Conservation (phyloP, 2,329 filamentous ascomycete genomes). For the Fusarium odoratissimum region DNA sequence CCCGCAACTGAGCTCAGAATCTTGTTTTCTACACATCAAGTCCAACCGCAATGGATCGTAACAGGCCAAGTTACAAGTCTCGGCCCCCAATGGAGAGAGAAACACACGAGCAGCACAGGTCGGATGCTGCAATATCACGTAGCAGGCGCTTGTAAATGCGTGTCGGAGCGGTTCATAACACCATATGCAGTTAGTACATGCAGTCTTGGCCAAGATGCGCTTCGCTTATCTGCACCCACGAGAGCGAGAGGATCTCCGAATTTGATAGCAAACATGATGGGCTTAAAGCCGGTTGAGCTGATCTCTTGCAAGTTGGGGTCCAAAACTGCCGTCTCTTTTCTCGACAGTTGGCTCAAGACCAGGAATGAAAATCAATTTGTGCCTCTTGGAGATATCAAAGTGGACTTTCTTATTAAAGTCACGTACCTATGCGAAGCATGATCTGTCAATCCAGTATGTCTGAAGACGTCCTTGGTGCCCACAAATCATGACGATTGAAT, state of each 20-base stretch:
- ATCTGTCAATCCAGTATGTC: neutral
- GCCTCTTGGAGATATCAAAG: neutral
- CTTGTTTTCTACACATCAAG: slow-evolving; percentile 8
- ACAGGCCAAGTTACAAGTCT: neutral
- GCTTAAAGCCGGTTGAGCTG: neutral
- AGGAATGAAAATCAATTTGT: neutral
- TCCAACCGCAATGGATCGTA: neutral
- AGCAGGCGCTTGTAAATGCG: neutral
- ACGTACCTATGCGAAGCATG: neutral
- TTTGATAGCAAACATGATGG: neutral
- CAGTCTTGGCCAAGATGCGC: neutral
- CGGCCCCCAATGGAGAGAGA: slow-evolving; percentile 8
- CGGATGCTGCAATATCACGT: neutral
- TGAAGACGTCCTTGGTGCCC: neutral
- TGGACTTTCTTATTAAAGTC: neutral
- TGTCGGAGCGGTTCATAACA: slow-evolving; percentile 13
- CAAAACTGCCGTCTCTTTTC: neutral
- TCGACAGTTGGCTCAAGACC: neutral
- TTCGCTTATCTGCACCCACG: slow-evolving; percentile 16
- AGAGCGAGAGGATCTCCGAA: neutral
- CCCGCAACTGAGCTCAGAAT: neutral
- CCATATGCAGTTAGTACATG: slow-evolving; percentile 16
- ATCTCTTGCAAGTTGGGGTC: neutral
- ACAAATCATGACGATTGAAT: neutral
- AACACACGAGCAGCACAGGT: neutral